Percentiles rank a stretch among this genome's conserved stretches.
These are phyloP conservation scores for Mariannaea elegans DNA, from an alignment of 2,329 filamentous ascomycete genomes.

Conservation along the genomic window DNA sequence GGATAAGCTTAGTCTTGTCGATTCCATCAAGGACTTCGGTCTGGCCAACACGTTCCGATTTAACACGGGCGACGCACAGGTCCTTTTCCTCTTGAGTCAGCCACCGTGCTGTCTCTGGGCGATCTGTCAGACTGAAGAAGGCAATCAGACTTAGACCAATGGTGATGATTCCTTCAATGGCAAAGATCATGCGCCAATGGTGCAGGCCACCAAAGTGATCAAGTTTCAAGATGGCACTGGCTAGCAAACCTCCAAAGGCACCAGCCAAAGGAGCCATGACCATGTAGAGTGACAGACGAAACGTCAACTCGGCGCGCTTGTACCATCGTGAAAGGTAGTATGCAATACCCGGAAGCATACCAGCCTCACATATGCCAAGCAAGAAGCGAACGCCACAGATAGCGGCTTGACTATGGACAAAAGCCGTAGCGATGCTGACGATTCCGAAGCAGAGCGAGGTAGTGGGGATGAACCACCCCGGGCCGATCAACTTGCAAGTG, in stretches of 20 bases:
- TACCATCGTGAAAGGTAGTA: constrained; percentile 75
- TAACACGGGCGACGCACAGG: constrained; percentile 69
- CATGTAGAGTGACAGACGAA: constrained; percentile 70
- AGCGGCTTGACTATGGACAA: constrained; percentile 60
- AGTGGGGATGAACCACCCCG: constrained; percentile 69
- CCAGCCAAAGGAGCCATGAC: constrained; percentile 73
- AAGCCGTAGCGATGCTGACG: constrained; percentile 67
- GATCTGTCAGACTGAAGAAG: constrained; percentile 72
- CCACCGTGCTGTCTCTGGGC: constrained; percentile 72
- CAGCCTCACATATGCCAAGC: constrained; percentile 70
- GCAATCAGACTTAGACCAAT: constrained; percentile 61
- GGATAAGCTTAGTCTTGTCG: constrained; percentile 64
- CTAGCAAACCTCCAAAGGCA: constrained; percentile 72
- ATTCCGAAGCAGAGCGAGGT: constrained; percentile 67
- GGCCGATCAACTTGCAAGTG: constrained; percentile 70
- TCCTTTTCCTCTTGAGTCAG: constrained; percentile 70
- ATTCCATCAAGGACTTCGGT: constrained; percentile 70
- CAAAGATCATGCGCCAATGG: constrained; percentile 76
- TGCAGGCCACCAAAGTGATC: constrained; percentile 62
- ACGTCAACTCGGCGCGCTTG: constrained; percentile 67
- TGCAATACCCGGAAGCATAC: constrained; percentile 71
- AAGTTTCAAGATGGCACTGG: constrained; percentile 69
- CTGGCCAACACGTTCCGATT: constrained; percentile 63
- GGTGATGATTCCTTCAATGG: constrained; percentile 72
- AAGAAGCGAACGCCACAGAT: constrained; percentile 67